Base-by-base conservation (phyloP, 1,284 basidiomycete species). In the Pyrrhoderma lamaoense region DNA sequence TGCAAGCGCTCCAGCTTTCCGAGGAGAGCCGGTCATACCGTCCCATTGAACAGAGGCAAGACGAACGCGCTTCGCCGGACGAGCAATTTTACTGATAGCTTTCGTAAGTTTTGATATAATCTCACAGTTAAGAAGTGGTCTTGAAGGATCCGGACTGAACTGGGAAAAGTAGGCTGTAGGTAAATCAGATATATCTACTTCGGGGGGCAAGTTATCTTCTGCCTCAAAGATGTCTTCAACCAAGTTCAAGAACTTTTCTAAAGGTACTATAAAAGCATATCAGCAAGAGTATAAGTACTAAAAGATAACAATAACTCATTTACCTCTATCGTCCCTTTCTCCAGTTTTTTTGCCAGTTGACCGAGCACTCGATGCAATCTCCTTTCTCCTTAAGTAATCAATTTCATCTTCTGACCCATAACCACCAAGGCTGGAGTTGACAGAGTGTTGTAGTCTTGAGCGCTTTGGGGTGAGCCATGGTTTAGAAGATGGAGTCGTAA, bases 161-260 rank as follows among this genome's bases (percentile, higher is more conserved):
- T 70, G 61, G 1, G 82, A 82, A 61, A 93, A 93, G 64, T 77
- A 88, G 3, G 81, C 77, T 19, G 69, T 59, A 8, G 81, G 74
- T 8, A 91, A 67, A 51, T 82, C 78, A 11, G 67, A 62, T 3
- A 71, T 57, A 37, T 79, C 74, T 1, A 78, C 69, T 53, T 88
- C 82, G 1, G 83, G 74, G 2, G 86, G 77, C 18, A 95, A 71
- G 0, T 77, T 66, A 62, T 95, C 93, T 61, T 94, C 88, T 0
- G 91, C 89, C 62, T 94, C 90, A 58, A 94, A 89, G 18, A 95
- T 78, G 52, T 94, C 90, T 55, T 94, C 90, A 1, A 94, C 70
- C 16, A 85, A 64, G 4, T 74, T 73, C 1, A 71, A 73, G 3
- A 95, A 72, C 62, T 88, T 93, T 61, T 90, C 82, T 7, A 90